Conservation (phyloP, 2,329 filamentous ascomycete species). For the Microdochium trichocladiopsis region DNA sequence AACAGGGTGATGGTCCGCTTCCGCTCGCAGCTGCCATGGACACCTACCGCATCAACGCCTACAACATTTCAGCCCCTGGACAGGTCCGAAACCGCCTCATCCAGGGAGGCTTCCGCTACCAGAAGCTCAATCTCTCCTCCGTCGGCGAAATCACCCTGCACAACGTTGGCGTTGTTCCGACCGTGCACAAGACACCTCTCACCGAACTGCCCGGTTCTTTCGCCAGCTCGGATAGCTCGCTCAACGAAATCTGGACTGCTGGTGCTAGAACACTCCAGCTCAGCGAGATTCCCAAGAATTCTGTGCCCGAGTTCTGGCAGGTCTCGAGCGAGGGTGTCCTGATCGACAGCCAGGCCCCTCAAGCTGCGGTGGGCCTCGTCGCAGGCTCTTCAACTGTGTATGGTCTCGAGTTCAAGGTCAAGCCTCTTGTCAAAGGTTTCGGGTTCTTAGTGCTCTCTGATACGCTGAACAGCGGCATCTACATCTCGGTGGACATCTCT, state of each 20-base stretch:
- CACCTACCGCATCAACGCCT: no score
- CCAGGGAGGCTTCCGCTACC: slow-evolving; percentile 27
- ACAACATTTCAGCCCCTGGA: no score
- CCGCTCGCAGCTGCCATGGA: no score
- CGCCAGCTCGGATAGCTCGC: slow-evolving; percentile 15
- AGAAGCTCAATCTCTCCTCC: slow-evolving; percentile 25
- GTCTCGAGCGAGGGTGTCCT: no score
- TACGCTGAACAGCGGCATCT: slow-evolving; percentile 20
- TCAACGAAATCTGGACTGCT: slow-evolving; percentile 8
- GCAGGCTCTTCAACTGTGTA: slow-evolving; percentile 13
- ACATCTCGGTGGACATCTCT: slow-evolving; percentile 16
- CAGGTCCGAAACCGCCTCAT: neutral
- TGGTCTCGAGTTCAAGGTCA: slow-evolving; percentile 15
- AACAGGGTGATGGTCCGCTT: neutral
- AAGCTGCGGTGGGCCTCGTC: slow-evolving; percentile 8
- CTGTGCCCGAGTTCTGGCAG: no score
- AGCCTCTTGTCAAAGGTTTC: slow-evolving; percentile 18
- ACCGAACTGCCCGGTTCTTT: slow-evolving; percentile 18
- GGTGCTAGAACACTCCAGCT: neutral
- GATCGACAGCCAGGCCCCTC: no score
- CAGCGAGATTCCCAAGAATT: neutral
- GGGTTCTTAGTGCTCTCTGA: slow-evolving; percentile 20
- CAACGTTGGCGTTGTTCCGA: slow-evolving; percentile 17
- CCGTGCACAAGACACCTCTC: slow-evolving; percentile 12
- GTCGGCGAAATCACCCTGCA: slow-evolving; percentile 16